These are phyloP conservation scores for Drosera capensis DNA, from an alignment of 148 eudicot species.

Conservation along the genomic window DNA sequence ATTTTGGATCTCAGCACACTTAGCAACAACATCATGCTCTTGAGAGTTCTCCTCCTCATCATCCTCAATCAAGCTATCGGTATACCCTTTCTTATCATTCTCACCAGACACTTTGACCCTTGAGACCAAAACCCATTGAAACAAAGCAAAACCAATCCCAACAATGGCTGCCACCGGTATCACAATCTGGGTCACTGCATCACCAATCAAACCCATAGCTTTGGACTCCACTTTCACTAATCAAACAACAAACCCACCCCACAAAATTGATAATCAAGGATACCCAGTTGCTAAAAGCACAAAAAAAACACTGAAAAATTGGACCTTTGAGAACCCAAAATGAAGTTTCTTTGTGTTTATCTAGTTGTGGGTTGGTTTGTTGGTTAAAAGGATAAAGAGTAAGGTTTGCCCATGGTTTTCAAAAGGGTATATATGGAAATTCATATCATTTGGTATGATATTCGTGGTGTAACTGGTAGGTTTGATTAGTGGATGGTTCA, in stretches of 20 bases:
- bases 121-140: conserved; percentile 53
- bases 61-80: conserved; percentile 51
- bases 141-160: conserved; percentile 51
- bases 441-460: not conserved
- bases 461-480: not conserved
- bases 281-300: no score
- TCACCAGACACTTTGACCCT: conserved; percentile 25
- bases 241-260: not conserved
- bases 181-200: conserved; percentile 47
- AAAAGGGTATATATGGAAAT: not conserved
- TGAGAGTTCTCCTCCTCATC: conserved; percentile 65
- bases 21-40: conserved; percentile 36
- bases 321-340: no score
- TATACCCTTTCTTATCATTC: conserved; percentile 29
- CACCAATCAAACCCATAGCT: conserved; percentile 32
- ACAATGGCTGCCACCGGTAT: conserved; percentile 64
- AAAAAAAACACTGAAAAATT: no score
- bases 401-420: not conserved
- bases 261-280: not conserved
- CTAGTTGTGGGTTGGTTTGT: no score
- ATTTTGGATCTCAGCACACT: conserved; percentile 67
- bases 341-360: no score
- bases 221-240: no score
- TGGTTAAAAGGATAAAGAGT: no score
- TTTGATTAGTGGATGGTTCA: not conserved